phyloP scores from a whole-genome alignment of 2,329 filamentous ascomycete genomes.

The Tricladium varicosporioides region DNA sequence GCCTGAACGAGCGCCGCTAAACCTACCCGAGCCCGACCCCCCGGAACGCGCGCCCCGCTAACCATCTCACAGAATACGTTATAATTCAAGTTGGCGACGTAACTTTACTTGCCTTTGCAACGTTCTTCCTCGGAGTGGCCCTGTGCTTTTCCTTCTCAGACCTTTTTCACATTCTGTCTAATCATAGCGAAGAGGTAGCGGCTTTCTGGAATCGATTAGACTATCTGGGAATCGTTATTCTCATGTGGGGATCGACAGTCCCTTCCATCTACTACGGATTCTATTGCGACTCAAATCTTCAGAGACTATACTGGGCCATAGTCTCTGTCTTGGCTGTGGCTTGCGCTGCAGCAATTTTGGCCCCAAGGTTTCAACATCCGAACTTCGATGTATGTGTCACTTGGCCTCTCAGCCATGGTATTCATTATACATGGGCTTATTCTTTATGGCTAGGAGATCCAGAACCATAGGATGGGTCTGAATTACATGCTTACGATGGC shows the following conservation, averaged over 20 bases:
- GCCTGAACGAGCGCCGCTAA: slow-evolving; percentile 3
- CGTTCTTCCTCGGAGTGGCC: too few relatives aligned
- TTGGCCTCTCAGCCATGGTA: slow-evolving; percentile 26
- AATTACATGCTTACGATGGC: slow-evolving; percentile 15
- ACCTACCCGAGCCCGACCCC: background rate
- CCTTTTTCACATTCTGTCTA: slow-evolving; percentile 37
- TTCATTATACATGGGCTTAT: slow-evolving; percentile 27
- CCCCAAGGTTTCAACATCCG: slow-evolving; percentile 18
- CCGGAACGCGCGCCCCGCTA: slow-evolving; percentile 4
- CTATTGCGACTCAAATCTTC: slow-evolving; percentile 37
- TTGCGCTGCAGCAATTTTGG: slow-evolving; percentile 33
- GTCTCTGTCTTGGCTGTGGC: slow-evolving; percentile 37
- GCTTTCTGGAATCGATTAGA: slow-evolving; percentile 39
- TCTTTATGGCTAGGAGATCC: slow-evolving; percentile 19
- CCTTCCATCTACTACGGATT: slow-evolving; percentile 41
- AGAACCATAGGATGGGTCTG: slow-evolving; percentile 22
- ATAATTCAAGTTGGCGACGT: too few relatives aligned
- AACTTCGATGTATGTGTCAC: slow-evolving; percentile 23
- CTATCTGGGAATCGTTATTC: slow-evolving; percentile 38
- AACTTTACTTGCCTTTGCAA: too few relatives aligned
- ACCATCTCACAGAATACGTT: slow-evolving; percentile 8
- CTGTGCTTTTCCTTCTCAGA: slow-evolving; percentile 36
- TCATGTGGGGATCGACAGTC: slow-evolving; percentile 40
- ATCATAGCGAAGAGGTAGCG: slow-evolving; percentile 39
- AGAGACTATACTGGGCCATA: slow-evolving; percentile 37